Evolutionary conservation across 805 yeast genomes (phyloP).

Genomic region (Dipodascus albidus): DNA sequence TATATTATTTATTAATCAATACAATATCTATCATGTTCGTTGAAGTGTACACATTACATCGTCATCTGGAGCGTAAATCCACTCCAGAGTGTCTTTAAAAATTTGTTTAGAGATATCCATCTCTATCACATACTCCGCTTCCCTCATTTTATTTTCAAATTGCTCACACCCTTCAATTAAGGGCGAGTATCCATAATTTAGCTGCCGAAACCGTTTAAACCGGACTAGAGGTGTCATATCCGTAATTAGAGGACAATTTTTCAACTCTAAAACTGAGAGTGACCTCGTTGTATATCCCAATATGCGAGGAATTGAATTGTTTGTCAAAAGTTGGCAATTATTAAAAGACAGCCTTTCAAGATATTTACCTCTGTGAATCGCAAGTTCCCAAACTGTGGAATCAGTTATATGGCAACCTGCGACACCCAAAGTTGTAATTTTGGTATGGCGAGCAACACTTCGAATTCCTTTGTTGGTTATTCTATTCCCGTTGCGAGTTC

Average conservation of each 20-base stretch:
- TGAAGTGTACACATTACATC: background rate
- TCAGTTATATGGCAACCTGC: conserved; percentile 84
- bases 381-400: conserved; percentile 69
- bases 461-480: conserved; percentile 63
- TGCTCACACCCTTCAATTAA: conserved; percentile 72
- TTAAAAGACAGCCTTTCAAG: conserved; percentile 65
- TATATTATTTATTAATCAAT: too few species aligned
- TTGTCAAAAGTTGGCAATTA: conserved; percentile 50
- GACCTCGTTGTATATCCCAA: conserved; percentile 39
- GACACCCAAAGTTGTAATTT: conserved; percentile 61
- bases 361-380: conserved; percentile 36
- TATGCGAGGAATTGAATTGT: conserved; percentile 45
- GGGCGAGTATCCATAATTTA: conserved; percentile 32
- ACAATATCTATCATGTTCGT: background rate
- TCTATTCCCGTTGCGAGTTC: conserved; percentile 54
- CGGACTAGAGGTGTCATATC: conserved; percentile 55
- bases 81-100: conserved; percentile 49
- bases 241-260: conserved; percentile 46
- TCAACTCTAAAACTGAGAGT: conserved; percentile 65
- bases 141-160: conserved; percentile 45
- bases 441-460: conserved; percentile 44
- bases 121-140: conserved; percentile 50
- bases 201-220: conserved; percentile 37
- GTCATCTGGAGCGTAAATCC: conserved; percentile 18
- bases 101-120: conserved; percentile 43